Evolutionary conservation across 305 asterid genomes (phyloP).

Genomic region (Solanum hybrid): DNA sequence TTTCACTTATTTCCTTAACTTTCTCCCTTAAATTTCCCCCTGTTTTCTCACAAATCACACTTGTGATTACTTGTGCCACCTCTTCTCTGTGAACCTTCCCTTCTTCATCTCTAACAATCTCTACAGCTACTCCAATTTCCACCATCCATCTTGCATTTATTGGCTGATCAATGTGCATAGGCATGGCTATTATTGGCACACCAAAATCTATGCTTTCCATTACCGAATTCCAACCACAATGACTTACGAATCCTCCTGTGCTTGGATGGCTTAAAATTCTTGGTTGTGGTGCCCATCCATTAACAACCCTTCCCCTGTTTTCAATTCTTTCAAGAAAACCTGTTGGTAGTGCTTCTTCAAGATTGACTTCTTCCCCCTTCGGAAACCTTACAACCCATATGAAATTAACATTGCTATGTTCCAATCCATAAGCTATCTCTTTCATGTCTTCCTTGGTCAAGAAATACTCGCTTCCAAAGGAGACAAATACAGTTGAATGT

Average conservation of each 20-base stretch:
- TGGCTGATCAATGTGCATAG: background rate
- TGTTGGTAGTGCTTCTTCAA: background rate
- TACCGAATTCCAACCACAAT: background rate
- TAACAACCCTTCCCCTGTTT: background rate
- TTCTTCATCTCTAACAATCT: background rate
- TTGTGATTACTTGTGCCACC: background rate
- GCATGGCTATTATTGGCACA: background rate
- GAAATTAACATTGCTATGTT: background rate
- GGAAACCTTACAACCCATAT: constrained; percentile 5
- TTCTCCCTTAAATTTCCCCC: background rate
- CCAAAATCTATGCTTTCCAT: background rate
- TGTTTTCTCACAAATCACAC: background rate
- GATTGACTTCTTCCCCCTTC: background rate
- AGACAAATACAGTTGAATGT: background rate
- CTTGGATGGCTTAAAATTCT: background rate
- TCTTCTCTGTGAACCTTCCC: background rate
- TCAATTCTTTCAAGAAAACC: background rate
- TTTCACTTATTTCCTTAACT: background rate
- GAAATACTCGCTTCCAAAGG: background rate
- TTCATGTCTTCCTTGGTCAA: background rate
- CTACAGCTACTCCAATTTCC: background rate
- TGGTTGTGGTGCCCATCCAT: constrained; percentile 3
- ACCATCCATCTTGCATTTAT: background rate
- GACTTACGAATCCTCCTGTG: background rate
- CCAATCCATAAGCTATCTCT: background rate